phyloP scores from a whole-genome alignment of 345 rosid species.

The Geranium rotundifolium region DNA sequence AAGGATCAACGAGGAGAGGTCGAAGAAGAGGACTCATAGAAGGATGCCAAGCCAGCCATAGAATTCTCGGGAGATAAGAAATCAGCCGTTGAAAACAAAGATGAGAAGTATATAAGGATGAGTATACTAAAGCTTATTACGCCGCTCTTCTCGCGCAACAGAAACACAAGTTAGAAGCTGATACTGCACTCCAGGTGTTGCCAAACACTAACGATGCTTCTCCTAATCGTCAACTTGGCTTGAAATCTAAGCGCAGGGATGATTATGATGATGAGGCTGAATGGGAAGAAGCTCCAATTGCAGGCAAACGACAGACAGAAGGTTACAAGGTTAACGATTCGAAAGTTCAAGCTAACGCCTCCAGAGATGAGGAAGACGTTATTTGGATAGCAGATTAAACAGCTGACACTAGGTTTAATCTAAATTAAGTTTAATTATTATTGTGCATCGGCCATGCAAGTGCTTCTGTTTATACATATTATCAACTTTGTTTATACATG shows the following conservation, averaged over 20 bases:
- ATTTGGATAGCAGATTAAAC: constrained; percentile 86
- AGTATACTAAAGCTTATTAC: constrained; percentile 70
- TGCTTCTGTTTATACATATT: too few relatives aligned
- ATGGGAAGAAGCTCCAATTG: constrained; percentile 52
- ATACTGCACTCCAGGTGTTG: constrained; percentile 32
- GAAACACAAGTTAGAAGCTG: constrained; percentile 36
- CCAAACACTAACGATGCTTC: constrained; percentile 19
- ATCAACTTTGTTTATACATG: too few relatives aligned
- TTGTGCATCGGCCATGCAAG: too few relatives aligned
- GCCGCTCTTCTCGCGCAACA: constrained; percentile 56
- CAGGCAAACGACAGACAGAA: constrained; percentile 39
- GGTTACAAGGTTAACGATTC: constrained; percentile 58
- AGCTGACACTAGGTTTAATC: too few relatives aligned
- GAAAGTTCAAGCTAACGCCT: constrained; percentile 71
- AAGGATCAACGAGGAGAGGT: constrained; percentile 83
- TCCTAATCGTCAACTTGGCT: constrained; percentile 56
- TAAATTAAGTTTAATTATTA: too few relatives aligned
- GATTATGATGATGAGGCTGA: constrained; percentile 42
- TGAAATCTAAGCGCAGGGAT: constrained; percentile 66
- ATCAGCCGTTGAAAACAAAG: constrained; percentile 34
- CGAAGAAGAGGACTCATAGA: constrained; percentile 41
- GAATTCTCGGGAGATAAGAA: constrained; percentile 65
- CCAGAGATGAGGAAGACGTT: constrained; percentile 58
- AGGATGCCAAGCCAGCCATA: constrained; percentile 44
- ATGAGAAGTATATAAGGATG: constrained; percentile 56